Percentiles rank a stretch among this genome's conserved stretches.
Conservation (phyloP, 2,329 filamentous ascomycete species). For the Calonectria montana region DNA sequence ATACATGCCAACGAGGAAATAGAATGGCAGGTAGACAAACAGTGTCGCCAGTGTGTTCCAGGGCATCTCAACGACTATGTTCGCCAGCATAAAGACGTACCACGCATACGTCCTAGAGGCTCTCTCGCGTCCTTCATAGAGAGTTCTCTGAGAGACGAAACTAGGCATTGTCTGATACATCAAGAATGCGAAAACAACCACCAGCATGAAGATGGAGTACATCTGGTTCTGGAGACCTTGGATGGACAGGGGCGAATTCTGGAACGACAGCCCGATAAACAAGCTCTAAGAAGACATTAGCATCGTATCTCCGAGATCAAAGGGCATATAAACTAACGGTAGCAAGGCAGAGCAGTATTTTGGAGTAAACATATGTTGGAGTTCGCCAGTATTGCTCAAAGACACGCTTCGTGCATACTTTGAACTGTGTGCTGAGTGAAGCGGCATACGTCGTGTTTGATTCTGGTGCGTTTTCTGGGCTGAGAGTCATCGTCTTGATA, state of each 20-base stretch:
- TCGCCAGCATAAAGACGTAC: constrained; percentile 26
- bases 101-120: constrained; percentile 70
- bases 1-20: constrained; percentile 31
- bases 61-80: constrained; percentile 26
- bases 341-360: constrained; percentile 44
- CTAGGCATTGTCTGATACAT: constrained; percentile 74
- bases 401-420: constrained; percentile 48
- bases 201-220: constrained; percentile 74
- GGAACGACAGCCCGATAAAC: constrained; percentile 25
- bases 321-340: background rate
- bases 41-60: constrained; percentile 27
- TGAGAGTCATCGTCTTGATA: constrained; percentile 49
- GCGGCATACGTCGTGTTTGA: constrained; percentile 72
- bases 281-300: constrained; percentile 8
- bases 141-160: constrained; percentile 72
- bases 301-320: background rate
- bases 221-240: constrained; percentile 77
- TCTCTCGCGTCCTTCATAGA: constrained; percentile 76
- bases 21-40: constrained; percentile 25
- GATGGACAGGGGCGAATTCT: constrained; percentile 42
- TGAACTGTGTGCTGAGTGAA: constrained; percentile 39
- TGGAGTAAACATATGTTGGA: constrained; percentile 71
- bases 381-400: constrained; percentile 43
- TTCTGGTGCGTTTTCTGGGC: background rate
- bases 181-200: constrained; percentile 70